Evolutionary conservation across 73 alveolate genomes (phyloP).

Genomic region (Paramecium bursaria): DNA sequence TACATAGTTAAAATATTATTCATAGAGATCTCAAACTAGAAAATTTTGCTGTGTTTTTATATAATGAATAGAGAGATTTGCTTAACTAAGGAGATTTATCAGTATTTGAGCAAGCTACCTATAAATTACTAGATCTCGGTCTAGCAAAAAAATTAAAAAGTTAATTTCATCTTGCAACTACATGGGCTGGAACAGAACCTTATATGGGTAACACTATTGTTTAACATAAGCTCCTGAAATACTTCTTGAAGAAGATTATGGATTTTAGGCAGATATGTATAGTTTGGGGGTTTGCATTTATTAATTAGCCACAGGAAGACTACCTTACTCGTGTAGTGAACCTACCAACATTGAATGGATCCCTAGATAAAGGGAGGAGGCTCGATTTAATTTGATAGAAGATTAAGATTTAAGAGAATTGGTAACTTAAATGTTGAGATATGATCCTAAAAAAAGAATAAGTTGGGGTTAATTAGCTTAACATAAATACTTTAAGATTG

Average conservation of each 20-base stretch:
- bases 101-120: conserved; percentile 31
- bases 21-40: conserved; percentile 47
- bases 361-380: conserved; percentile 1
- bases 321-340: conserved; percentile 10
- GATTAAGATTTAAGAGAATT: neutral
- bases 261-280: conserved; percentile 43
- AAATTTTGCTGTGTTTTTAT: conserved; percentile 30
- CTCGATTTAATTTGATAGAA: neutral
- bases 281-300: conserved; percentile 43
- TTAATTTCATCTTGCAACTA: neutral
- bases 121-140: conserved; percentile 42
- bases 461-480: neutral
- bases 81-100: neutral
- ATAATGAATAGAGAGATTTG: neutral
- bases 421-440: neutral
- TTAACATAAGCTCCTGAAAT: conserved; percentile 53
- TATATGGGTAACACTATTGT: conserved; percentile 8
- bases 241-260: neutral
- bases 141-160: conserved; percentile 34
- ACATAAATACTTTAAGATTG: neutral
- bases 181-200: conserved; percentile 59
- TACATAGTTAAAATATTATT: conserved; percentile 18
- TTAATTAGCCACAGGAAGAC: conserved; percentile 1
- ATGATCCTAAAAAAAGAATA: conserved; percentile 24
- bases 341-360: neutral